Base-by-base conservation (phyloP, 2,329 filamentous ascomycete genomes). In the Lecanoromycetidae sp. region DNA sequence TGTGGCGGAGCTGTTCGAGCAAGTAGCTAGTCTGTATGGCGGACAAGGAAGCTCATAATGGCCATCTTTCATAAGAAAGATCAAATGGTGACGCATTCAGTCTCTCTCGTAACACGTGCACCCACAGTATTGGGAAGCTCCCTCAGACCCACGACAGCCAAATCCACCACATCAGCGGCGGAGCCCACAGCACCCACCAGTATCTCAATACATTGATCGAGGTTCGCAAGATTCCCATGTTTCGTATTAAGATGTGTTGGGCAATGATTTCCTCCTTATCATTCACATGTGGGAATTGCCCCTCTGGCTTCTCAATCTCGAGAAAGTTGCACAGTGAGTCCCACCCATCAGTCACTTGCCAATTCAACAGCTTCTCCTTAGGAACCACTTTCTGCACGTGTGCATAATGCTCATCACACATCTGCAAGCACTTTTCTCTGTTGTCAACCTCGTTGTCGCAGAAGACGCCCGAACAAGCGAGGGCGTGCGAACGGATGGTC, bases 281-380 rank as follows among this genome's bases (percentile, higher is more conserved):
- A 51, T 48, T 48, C 20, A 44, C n/a, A 19, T 40, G 36, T 29
- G 50, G 50, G 43, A 51, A 49, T 36, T 46, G 37, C 41, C 50
- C 20, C 27, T 49, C 49, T 2, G 68, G 68, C 27, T 67, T 56
- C 0, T 62, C 57, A 46, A 63, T 63, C 6, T 55, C 61, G 2
- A 71, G 57, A 33, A 66, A 63, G 17, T 59, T 48, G 42, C 67
- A 71, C 8, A 71, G 57, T 6, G 68, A 66, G n/a, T 39, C 57
- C 65, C 66, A 71, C 3, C 67, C 66, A 6, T 66, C 61, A 23
- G 58, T 57, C 10, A 68, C 57, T n/a, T 52, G 55, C 50, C 59
- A 70, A 47, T 70, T 64, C 19, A 71, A 54, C 19, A 66, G 39
- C 30, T 43, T 44, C 13, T 51, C 52, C 42, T 47, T 38, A 3